Base-by-base conservation (phyloP, 2,329 filamentous ascomycete genomes). In the Xylogone sp. region DNA sequence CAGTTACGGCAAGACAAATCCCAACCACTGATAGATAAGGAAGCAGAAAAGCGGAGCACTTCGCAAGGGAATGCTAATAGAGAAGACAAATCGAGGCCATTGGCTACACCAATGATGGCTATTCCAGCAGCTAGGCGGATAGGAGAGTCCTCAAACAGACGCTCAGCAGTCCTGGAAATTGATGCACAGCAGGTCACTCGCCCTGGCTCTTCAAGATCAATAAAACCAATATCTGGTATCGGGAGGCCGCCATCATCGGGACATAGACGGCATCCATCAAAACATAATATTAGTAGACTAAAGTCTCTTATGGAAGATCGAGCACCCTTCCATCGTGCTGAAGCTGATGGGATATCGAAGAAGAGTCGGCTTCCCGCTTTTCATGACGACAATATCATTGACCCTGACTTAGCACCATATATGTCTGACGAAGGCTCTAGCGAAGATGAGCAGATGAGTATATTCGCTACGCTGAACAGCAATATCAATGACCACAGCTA, bases 331-430 rank as follows among this genome's bases (percentile, higher is more conserved):
- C 90, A 89, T 62, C 78, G 91, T 50, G 87, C 87, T 53, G 78
- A 84, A 10, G 83, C 75, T 9, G 83, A 95, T 48, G 86, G 91
- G 53, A 72, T 78, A 45, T 73, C 77, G 3, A 83, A 79, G 56
- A 86, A 84, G 56, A 74, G 82, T 7, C 83, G 84, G 42, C 78
- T 96, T 31, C 87, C 92, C 16, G 91, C 91, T n/a, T 97, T 99
- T 61, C 94, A 99, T 67, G 91, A 94, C 64, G 94, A 99, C 73
- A 97, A 94, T 65, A 96, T 99, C 60, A 97, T 99, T 60, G 94
- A 99, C 65, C 94, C 94, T 1, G 94, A 99, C 63, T 75, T 99
- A 49, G 93, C 92, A 4, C 88, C 90, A 29, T 99, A 95, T 70
- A 88, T 99, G 77, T 99, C 94, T 6, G 94, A 99, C 66, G 86